Evolutionary conservation across 768 basidiomycete species (phyloP).

Genomic region (Psilocybe azurescens): DNA sequence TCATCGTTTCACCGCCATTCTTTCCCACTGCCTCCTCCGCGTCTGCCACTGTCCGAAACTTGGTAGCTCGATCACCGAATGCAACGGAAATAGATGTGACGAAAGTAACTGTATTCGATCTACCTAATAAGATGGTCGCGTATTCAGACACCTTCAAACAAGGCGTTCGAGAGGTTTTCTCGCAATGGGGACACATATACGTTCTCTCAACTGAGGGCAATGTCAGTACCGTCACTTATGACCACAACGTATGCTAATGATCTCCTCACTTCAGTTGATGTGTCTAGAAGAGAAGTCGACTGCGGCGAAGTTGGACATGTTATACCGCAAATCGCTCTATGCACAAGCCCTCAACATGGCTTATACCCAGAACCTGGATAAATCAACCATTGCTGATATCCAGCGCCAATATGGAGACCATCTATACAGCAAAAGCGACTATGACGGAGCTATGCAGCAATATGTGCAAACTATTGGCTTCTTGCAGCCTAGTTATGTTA

Average conservation of each 20-base stretch:
- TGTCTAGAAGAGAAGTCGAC: constrained; percentile 82
- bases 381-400: constrained; percentile 82
- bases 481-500: constrained; percentile 93
- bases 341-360: constrained; percentile 84
- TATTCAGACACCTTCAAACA: constrained; percentile 82
- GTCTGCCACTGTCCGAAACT: constrained; percentile 79
- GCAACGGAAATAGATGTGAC: constrained; percentile 64
- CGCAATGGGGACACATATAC: constrained; percentile 82
- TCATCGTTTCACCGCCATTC: constrained; percentile 89
- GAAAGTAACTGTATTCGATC: constrained; percentile 87
- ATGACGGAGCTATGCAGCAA: constrained; percentile 92
- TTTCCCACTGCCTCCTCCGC: constrained; percentile 66
- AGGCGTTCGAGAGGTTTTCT: constrained; percentile 84
- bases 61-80: constrained; percentile 56
- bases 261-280: constrained; percentile 49
- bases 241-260: background rate
- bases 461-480: constrained; percentile 90
- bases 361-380: constrained; percentile 75
- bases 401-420: constrained; percentile 91
- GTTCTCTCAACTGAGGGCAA: constrained; percentile 80
- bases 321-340: constrained; percentile 83
- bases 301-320: constrained; percentile 81
- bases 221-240: constrained; percentile 32
- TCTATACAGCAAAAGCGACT: constrained; percentile 89
- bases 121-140: constrained; percentile 89